Evolutionary conservation across 2,329 filamentous ascomycete species (phyloP).

Genomic region (Penicillium rolfsii): DNA sequence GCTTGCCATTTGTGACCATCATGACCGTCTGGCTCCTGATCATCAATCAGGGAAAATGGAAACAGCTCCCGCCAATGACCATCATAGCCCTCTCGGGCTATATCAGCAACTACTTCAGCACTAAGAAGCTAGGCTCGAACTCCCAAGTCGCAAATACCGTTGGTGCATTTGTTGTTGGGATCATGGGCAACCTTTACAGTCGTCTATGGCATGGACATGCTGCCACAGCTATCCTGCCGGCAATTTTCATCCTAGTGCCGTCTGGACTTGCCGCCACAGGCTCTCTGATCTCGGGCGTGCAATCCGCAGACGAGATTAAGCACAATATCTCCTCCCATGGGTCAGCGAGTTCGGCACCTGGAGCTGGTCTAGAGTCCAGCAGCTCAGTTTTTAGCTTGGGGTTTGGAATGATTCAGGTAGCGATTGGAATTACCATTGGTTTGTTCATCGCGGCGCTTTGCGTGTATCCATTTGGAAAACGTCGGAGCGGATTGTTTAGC

Average conservation of each 20-base stretch:
- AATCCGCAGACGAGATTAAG: constrained; percentile 58
- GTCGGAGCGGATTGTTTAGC: constrained; percentile 47
- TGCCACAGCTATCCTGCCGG: constrained; percentile 80
- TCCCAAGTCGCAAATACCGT: constrained; percentile 76
- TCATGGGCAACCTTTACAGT: constrained; percentile 77
- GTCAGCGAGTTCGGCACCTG: constrained; percentile 15
- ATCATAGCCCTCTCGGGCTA: constrained; percentile 73
- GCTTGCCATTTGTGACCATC: constrained; percentile 71
- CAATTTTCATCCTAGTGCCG: constrained; percentile 73
- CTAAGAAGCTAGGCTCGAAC: constrained; percentile 65
- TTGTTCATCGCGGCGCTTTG: constrained; percentile 47
- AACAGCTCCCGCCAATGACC: constrained; percentile 75
- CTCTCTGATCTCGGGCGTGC: constrained; percentile 59
- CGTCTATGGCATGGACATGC: constrained; percentile 73
- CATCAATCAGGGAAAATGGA: constrained; percentile 80
- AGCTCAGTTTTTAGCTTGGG: constrained; percentile 39
- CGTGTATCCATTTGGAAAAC: constrained; percentile 48
- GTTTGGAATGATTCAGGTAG: constrained; percentile 48
- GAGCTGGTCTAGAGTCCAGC: constrained; percentile 21
- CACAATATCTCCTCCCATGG: constrained; percentile 27
- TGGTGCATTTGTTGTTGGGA: constrained; percentile 73
- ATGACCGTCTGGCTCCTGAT: constrained; percentile 75
- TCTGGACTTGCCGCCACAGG: constrained; percentile 61
- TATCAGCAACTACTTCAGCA: constrained; percentile 55
- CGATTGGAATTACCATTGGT: constrained; percentile 48